These are phyloP conservation scores for Calonectria honghensis DNA, from an alignment of 2,329 filamentous ascomycete genomes.

Conservation along the genomic window DNA sequence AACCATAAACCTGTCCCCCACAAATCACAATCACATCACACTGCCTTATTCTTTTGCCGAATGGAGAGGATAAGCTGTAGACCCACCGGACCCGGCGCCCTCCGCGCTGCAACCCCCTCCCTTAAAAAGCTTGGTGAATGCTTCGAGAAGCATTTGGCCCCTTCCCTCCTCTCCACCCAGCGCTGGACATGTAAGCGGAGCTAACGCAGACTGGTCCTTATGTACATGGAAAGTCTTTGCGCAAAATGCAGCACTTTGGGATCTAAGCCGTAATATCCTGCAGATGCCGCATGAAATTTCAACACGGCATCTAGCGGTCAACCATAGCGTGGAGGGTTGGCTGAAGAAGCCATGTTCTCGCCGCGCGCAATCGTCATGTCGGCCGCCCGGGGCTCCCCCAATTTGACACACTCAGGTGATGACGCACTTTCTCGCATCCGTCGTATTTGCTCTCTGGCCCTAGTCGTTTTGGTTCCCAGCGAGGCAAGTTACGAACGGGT, in stretches of 20 bases:
- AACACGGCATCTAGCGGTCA: background rate
- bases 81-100: background rate
- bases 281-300: constrained; percentile 1
- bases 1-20: constrained; percentile 41
- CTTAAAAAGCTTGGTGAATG: background rate
- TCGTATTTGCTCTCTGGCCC: background rate
- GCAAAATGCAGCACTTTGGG: background rate
- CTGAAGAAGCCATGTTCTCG: too few species aligned
- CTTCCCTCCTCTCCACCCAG: background rate
- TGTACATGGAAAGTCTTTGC: background rate
- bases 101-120: background rate
- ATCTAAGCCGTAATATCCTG: background rate
- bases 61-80: background rate
- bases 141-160: constrained; percentile 30
- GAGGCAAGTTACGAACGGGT: background rate
- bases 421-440: background rate
- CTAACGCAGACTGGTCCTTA: background rate
- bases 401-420: background rate
- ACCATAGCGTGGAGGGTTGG: background rate
- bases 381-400: background rate
- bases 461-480: background rate
- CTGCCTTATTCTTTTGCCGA: background rate
- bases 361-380: background rate
- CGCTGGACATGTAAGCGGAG: background rate
- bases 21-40: constrained; percentile 20